Conservation (phyloP, 2,329 filamentous ascomycete genomes). For the Fusarium circinatum region DNA sequence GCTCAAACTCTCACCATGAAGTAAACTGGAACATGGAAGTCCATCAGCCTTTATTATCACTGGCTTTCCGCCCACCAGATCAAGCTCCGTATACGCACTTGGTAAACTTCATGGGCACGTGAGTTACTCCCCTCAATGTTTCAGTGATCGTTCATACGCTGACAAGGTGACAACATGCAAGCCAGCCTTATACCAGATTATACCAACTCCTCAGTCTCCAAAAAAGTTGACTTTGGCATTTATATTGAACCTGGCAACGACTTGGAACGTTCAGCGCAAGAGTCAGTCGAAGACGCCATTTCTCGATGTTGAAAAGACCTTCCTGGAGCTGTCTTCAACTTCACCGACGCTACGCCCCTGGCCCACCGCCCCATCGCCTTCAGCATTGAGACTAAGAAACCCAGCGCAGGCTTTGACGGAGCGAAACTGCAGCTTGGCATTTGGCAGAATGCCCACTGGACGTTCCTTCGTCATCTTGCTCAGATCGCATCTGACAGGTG, state of each 20-base stretch:
- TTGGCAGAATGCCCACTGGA: too few species aligned
- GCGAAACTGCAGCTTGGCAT: too few species aligned
- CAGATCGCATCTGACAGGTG: too few species aligned
- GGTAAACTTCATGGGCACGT: slow-evolving; percentile 24
- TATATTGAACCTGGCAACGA: not conserved
- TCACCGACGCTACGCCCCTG: not conserved
- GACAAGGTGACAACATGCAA: not conserved
- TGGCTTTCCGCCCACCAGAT: slow-evolving; percentile 6
- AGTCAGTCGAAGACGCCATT: not conserved
- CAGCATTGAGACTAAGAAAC: too few species aligned
- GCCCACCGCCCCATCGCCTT: too few species aligned
- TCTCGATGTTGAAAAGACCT: not conserved
- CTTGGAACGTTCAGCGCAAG: too few species aligned
- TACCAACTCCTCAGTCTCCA: not conserved
- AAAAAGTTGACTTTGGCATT: not conserved
- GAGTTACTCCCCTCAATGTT: not conserved
- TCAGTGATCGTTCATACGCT: too few species aligned
- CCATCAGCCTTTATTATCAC: slow-evolving; percentile 6
- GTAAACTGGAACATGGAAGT: slow-evolving; percentile 21
- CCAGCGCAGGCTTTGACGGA: too few species aligned
- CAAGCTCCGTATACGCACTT: slow-evolving; percentile 1
- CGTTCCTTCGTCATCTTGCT: too few species aligned
- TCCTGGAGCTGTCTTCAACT: not conserved
- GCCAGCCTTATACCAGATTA: not conserved
- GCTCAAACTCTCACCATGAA: not conserved